These are phyloP conservation scores for Zygosaccharomyces gambellarensis DNA, from an alignment of 805 yeast species.

Conservation along the genomic window DNA sequence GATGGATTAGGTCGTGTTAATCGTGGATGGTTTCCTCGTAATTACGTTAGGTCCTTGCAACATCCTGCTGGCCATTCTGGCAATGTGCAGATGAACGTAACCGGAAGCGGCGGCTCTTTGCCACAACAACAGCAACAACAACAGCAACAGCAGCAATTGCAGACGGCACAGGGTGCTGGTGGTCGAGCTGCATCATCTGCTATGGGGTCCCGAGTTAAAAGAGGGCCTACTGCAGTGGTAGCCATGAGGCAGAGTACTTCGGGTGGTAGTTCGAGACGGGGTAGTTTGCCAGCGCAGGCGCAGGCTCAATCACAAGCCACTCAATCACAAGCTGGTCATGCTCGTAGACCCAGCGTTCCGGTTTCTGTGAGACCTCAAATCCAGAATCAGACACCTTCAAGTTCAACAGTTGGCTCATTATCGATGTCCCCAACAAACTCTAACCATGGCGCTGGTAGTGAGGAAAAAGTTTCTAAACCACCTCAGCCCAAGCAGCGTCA, in stretches of 20 bases:
- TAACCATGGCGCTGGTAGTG: background rate
- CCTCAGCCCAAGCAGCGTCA: background rate
- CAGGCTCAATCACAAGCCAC: slow-evolving; percentile 9
- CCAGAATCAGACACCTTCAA: slow-evolving; percentile 11
- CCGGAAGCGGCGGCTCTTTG: slow-evolving; percentile 19
- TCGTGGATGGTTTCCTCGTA: slow-evolving; percentile 85
- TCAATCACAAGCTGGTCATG: slow-evolving; percentile 5
- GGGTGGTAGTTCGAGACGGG: slow-evolving; percentile 12
- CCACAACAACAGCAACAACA: no score
- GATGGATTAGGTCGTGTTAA: slow-evolving; percentile 37
- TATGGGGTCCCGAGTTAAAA: background rate
- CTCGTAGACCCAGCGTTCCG: slow-evolving; percentile 9
- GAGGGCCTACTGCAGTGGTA: slow-evolving; percentile 1
- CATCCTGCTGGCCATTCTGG: slow-evolving; percentile 7
- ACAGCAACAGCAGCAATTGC: background rate
- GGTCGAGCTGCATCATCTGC: slow-evolving; percentile 1
- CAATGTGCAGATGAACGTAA: slow-evolving; percentile 35
- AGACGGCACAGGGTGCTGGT: background rate
- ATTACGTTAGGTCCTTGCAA: slow-evolving; percentile 35
- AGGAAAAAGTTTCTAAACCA: background rate
- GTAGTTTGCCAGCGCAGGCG: slow-evolving; percentile 12
- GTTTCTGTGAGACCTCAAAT: slow-evolving; percentile 8
- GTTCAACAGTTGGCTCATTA: slow-evolving; percentile 7
- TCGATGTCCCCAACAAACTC: slow-evolving; percentile 10
- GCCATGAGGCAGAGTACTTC: slow-evolving; percentile 8